phyloP scores from a whole-genome alignment of 495 filamentous ascomycete genomes.

The Penicillium dipodomyicola region DNA sequence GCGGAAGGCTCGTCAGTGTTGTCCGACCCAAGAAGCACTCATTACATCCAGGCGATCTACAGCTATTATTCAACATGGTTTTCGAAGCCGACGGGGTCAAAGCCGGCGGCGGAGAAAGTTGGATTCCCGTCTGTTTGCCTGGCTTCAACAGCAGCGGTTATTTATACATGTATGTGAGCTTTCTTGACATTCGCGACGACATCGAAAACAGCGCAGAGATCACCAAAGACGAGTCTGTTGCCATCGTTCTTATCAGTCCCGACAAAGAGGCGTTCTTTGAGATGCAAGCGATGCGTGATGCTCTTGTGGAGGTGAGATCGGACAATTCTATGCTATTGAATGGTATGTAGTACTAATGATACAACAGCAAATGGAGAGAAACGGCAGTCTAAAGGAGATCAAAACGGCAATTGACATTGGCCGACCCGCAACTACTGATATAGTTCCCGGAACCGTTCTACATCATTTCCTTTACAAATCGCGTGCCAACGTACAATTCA shows the following conservation, averaged over 20 bases:
- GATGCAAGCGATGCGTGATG: constrained; percentile 78
- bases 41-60: constrained; percentile 90
- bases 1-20: constrained; percentile 91
- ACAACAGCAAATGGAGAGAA: constrained; percentile 64
- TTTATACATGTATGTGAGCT: constrained; percentile 98
- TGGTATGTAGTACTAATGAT: constrained; percentile 1
- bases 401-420: constrained; percentile 67
- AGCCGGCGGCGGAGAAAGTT: constrained; percentile 88
- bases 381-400: constrained; percentile 71
- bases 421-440: constrained; percentile 65
- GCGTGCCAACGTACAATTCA: constrained; percentile 88
- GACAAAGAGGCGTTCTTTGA: constrained; percentile 93
- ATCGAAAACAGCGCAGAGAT: constrained; percentile 36
- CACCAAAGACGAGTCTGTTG: constrained; percentile 70
- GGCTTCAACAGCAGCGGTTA: constrained; percentile 98
- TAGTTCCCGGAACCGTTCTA: constrained; percentile 75
- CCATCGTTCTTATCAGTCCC: constrained; percentile 86
- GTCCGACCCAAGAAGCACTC: constrained; percentile 92
- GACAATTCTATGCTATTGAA: too few relatives aligned
- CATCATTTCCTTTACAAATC: constrained; percentile 95
- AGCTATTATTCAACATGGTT: constrained; percentile 99
- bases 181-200: constrained; percentile 55
- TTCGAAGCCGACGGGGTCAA: constrained; percentile 90
- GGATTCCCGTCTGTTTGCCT: constrained; percentile 94
- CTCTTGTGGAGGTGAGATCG: constrained; percentile 60